Evolutionary conservation across 2,329 filamentous ascomycete species (phyloP).

Genomic region (Botrytis deweyae): DNA sequence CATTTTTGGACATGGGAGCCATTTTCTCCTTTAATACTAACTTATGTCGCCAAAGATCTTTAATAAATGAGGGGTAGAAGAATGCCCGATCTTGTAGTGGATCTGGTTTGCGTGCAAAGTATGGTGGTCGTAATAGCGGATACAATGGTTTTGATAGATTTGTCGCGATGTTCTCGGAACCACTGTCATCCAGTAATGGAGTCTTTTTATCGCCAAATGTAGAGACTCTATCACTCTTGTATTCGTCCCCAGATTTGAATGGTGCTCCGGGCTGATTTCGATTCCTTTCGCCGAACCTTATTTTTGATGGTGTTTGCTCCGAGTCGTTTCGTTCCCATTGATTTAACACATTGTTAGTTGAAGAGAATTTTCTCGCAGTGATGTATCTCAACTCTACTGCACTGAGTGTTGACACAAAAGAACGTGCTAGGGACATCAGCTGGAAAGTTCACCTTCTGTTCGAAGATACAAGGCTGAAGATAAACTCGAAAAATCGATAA

Average conservation of each 20-base stretch:
- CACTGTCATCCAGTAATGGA: neutral
- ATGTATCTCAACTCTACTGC: neutral
- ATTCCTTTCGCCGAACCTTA: neutral
- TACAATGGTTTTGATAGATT: neutral
- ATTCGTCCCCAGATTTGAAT: neutral
- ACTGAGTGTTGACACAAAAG: neutral
- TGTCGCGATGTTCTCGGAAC: neutral
- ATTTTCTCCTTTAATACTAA: neutral
- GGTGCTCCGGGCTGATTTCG: neutral
- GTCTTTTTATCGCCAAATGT: neutral
- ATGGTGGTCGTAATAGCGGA: neutral
- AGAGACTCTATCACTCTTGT: too few relatives aligned
- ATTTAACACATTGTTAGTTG: neutral
- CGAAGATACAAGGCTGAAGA: slow-evolving; percentile 8
- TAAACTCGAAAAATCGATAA: slow-evolving; percentile 3
- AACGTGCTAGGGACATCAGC: slow-evolving; percentile 9
- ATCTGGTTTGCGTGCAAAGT: neutral
- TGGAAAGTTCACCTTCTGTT: neutral
- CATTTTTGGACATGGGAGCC: slow-evolving; percentile 22
- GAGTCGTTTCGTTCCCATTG: neutral
- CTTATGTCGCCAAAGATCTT: neutral
- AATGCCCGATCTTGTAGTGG: neutral
- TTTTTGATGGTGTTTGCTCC: neutral
- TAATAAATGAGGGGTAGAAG: neutral
- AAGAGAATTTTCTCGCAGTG: neutral